Evolutionary conservation across 1,284 basidiomycete species (phyloP).

Genomic region (Puccinia polysora): DNA sequence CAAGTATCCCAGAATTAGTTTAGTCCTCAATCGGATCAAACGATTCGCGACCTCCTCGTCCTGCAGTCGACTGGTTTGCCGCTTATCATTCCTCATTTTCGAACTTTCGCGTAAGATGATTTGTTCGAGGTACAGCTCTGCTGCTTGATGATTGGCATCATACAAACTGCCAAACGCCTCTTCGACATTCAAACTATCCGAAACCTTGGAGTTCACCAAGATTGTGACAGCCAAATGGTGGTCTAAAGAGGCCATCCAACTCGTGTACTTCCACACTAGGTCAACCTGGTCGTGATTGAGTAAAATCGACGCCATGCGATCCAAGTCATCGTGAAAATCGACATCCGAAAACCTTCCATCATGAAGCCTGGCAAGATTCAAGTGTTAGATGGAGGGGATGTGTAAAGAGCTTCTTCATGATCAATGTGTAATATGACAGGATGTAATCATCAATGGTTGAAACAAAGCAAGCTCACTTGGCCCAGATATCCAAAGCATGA

Average conservation of each 20-base stretch:
- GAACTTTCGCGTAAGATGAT: slow-evolving; percentile 14
- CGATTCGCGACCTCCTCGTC: not conserved
- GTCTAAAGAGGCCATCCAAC: slow-evolving; percentile 72
- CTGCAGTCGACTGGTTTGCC: not conserved
- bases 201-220: slow-evolving; percentile 21
- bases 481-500: slow-evolving; percentile 65
- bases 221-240: slow-evolving; percentile 67
- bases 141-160: slow-evolving; percentile 22
- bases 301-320: slow-evolving; percentile 65
- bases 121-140: slow-evolving; percentile 27
- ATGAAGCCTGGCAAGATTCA: slow-evolving; percentile 68
- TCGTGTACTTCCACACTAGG: slow-evolving; percentile 66
- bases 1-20: slow-evolving; percentile 32
- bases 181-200: slow-evolving; percentile 14
- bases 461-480: slow-evolving; percentile 62
- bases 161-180: slow-evolving; percentile 8
- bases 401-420: not conserved
- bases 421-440: not conserved
- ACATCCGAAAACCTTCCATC: slow-evolving; percentile 67
- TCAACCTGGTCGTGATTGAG: slow-evolving; percentile 61
- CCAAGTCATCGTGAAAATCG: slow-evolving; percentile 65
- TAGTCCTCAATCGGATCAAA: slow-evolving; percentile 12
- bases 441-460: not conserved
- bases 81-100: not conserved
- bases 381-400: not conserved